Evolutionary conservation across 495 filamentous ascomycete genomes (phyloP).

Genomic region (Parmelia sp.): DNA sequence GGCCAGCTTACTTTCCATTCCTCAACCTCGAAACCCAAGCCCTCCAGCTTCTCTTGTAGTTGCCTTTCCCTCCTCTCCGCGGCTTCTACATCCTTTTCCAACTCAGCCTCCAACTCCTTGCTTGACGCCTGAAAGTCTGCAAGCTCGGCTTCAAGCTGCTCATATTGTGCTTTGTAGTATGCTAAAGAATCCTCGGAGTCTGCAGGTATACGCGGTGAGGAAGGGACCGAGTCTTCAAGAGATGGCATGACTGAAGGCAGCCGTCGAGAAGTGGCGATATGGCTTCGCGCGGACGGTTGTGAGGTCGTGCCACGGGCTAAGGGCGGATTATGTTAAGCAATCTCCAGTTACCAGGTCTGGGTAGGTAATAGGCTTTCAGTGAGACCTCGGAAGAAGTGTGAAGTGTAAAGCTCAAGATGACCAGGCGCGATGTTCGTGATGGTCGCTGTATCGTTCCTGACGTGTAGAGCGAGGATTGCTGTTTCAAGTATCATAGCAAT

Average conservation of each 20-base stretch:
- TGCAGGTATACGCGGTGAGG: slow-evolving; percentile 1
- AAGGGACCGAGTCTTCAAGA: slow-evolving; percentile 9
- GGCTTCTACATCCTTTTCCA: slow-evolving; percentile 94
- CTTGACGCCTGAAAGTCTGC: slow-evolving; percentile 92
- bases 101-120: slow-evolving; percentile 85
- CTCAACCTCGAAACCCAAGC: slow-evolving; percentile 78
- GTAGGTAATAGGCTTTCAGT: background rate
- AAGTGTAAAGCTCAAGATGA: slow-evolving; percentile 1
- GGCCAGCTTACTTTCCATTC: slow-evolving; percentile 84
- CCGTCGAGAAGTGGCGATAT: slow-evolving; percentile 12
- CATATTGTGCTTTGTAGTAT: slow-evolving; percentile 95
- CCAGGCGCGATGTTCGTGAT: slow-evolving; percentile 9
- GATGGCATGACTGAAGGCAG: slow-evolving; percentile 10
- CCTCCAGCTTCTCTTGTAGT: slow-evolving; percentile 80
- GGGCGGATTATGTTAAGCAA: background rate
- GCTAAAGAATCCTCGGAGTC: slow-evolving; percentile 63
- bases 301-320: slow-evolving; percentile 2
- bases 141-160: slow-evolving; percentile 83
- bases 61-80: slow-evolving; percentile 86
- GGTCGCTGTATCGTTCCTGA: background rate
- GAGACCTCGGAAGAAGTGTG: background rate
- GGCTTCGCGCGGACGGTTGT: background rate
- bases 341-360: background rate
- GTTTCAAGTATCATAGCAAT: background rate
- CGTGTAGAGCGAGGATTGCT: background rate